These are phyloP conservation scores for Neurospora crassa DNA, from an alignment of 2,329 filamentous ascomycete species.

Conservation along the genomic window DNA sequence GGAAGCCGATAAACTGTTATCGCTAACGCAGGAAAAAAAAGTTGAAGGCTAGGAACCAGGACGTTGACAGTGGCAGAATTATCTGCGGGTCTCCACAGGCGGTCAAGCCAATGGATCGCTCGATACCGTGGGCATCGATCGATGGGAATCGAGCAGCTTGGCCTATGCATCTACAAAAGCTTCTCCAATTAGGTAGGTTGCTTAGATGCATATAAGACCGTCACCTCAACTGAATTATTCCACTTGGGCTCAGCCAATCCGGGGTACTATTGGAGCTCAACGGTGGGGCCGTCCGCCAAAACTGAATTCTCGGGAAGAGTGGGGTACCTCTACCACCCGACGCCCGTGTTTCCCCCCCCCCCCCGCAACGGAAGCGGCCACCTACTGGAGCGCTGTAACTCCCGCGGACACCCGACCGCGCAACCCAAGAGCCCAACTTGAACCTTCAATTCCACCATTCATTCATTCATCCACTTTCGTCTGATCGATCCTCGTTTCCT, in stretches of 20 bases:
- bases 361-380: background rate
- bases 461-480: background rate
- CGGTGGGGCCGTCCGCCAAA: background rate
- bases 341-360: background rate
- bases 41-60: background rate
- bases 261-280: background rate
- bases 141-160: background rate
- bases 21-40: slow-evolving; percentile 4
- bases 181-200: background rate
- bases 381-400: background rate
- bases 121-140: background rate
- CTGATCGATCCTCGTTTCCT: background rate
- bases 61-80: slow-evolving; percentile 8
- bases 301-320: background rate
- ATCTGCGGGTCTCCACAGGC: background rate
- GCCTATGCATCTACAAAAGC: background rate
- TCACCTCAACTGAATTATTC: background rate
- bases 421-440: background rate
- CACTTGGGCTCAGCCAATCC: background rate
- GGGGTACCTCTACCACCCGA: background rate
- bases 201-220: background rate
- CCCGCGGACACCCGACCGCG: background rate
- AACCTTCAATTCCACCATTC: too few relatives aligned
- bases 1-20: slow-evolving; percentile 1
- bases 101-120: slow-evolving; percentile 1